Base-by-base conservation (phyloP, 2,329 filamentous ascomycete genomes). In the Scorias spongiosa region DNA sequence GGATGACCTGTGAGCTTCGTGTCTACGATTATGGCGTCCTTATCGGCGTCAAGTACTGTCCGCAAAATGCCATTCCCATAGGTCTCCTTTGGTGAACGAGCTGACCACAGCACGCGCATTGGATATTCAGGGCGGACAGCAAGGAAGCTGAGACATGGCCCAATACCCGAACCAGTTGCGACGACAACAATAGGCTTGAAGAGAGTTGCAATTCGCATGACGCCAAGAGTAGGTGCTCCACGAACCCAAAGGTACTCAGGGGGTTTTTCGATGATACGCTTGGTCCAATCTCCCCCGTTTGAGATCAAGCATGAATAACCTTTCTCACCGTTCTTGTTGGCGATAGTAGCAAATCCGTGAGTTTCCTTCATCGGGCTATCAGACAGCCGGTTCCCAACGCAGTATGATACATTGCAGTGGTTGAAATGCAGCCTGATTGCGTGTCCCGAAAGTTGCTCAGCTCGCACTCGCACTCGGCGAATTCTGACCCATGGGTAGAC, bases 201-300 rank as follows among this genome's bases (percentile, higher is more conserved):
- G 26, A 85, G 67, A 0, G 73, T 71, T 30, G 80, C 76, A 45
- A 81, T 70, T 51, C 79, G 75, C 54, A 82, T 72, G 29, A 85
- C 78, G 36, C 81, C 81, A 47, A 72, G 76, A 2, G 77, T 71
- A 1, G 81, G 78, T 0, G 79, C 68, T 9, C 81, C 81, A 39
- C 80, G 75, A 5, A 80, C 75, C 77, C 78, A 87, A 39, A 86
- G 63, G 42, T 72, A 63, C 1, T 64, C 70, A 1, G 80, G 80
- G 2, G 76, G 75, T 40, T 71, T 67, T 40, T 69, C 63, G 61
- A 87, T 84, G 44, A 75, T 72, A 29, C 68, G 65, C 18, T 66
- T 65, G 1, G 82, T 87, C 81, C 82, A 87, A 63, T 87, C 81
- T 17, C 82, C 82, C 2, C 80, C 81, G 50, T 79, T 80, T 43